A percentile compares a stretch with the other conserved stretches of the same genome.
Evolutionary conservation across 192 early-diverging fungal species (phyloP).

Genomic region (Linnemannia elongata): DNA sequence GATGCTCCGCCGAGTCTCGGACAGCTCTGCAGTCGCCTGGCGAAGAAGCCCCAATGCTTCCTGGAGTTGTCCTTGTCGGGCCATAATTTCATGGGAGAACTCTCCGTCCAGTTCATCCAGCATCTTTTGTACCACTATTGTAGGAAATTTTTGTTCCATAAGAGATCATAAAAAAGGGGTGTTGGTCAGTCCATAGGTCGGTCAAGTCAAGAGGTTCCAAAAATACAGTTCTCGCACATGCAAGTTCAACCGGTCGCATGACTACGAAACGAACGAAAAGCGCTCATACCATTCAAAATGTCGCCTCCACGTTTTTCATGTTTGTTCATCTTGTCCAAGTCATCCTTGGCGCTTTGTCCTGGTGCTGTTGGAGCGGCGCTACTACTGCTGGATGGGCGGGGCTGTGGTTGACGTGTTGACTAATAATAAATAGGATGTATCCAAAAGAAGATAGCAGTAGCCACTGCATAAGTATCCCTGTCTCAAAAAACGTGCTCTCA

Average conservation of each 20-base stretch:
- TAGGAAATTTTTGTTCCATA: not conserved
- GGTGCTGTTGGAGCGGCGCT: not conserved
- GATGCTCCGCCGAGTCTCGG: constrained; percentile 65
- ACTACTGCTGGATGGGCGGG: not conserved
- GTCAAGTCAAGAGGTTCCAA: not conserved
- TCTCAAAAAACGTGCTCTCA: not conserved
- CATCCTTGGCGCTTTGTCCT: not conserved
- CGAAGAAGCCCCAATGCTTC: constrained; percentile 69
- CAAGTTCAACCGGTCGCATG: not conserved
- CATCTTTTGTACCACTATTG: constrained; percentile 73
- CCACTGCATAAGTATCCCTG: not conserved
- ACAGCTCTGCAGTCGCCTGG: constrained; percentile 66
- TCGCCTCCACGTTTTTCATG: constrained; percentile 45
- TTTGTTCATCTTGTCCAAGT: not conserved
- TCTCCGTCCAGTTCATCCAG: constrained; percentile 79
- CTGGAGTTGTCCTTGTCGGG: constrained; percentile 71
- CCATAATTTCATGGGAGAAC: constrained; percentile 69
- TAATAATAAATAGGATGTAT: not conserved
- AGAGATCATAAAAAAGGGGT: not conserved
- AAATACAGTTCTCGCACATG: not conserved
- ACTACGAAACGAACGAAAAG: not conserved
- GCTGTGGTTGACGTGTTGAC: not conserved
- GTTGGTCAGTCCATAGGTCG: not conserved
- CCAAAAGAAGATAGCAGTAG: not conserved
- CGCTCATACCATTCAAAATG: constrained; percentile 46